Base-by-base conservation (phyloP, 2,329 filamentous ascomycete species). In the Botryotinia calthae region DNA sequence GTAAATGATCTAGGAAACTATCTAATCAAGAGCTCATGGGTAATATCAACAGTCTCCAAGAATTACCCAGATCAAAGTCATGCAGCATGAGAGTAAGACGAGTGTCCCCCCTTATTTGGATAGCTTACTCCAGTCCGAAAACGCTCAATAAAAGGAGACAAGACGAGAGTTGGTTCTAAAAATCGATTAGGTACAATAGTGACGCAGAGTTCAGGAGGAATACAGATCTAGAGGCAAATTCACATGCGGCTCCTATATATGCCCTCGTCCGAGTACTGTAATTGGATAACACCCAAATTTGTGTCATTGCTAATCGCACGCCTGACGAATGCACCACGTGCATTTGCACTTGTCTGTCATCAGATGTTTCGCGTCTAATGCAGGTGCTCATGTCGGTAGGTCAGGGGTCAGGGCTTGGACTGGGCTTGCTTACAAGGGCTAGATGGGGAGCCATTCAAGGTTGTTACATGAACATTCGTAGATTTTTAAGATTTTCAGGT, bases 171-270 rank as follows among this genome's bases (percentile, higher is more conserved):
- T n/a, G 2, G 8, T 14, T 51, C 4, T 4, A 14, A 4, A 9
- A 51, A 1, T 51, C 22, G 1, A 5, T 25, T 12, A 51, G 25
- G 2, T 25, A 1, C 9, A 48, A 25, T 25, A 2, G 9, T 4
- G 1, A 51, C 6, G 1, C 48, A n/a, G 0, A 51, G 0, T 51
- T n/a, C 12, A 16, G 25, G 4, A 0, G 4, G 48, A 14, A 51
- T 10, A 1, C 4, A 6, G 10, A 51, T 51, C 2, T 16, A 51
- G n/a, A 16, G 48, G 14, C 4, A 51, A 51, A 14, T 4, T n/a
- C 48, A 2, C 25, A 51, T 51, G 4, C 12, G 12, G 2, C 48
- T n/a, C 12, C 6, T n/a, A n/a, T 51, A 16, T 14, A 3, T n/a
- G 25, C 25, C 25, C 12, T 51, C 48, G 48, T 4, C 25, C 25